Evolutionary conservation across 202 grass and related monocot genomes (phyloP).

Genomic region (Brachypodium distachyon): DNA sequence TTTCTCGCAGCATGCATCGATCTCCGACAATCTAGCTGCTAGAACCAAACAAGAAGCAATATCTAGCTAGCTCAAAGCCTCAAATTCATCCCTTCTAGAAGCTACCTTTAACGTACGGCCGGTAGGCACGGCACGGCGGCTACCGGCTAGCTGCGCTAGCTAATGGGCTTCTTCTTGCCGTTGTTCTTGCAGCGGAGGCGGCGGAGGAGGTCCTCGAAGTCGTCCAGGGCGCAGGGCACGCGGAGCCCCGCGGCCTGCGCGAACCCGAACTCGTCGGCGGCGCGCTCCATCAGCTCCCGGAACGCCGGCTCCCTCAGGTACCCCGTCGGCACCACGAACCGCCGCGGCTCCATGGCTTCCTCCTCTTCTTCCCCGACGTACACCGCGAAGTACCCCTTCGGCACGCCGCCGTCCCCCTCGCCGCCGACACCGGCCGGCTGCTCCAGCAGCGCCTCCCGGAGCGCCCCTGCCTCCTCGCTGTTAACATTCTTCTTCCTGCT

Average conservation of each 20-base stretch:
- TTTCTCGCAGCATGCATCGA: too few species aligned
- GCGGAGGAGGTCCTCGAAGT: slow-evolving; percentile 44
- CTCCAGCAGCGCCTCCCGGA: slow-evolving; percentile 36
- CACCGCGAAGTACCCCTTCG: slow-evolving; percentile 68
- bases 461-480: not conserved
- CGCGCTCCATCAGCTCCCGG: slow-evolving; percentile 65
- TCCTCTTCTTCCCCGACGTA: slow-evolving; percentile 58
- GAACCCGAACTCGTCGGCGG: slow-evolving; percentile 74
- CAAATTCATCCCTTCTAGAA: not conserved
- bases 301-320: slow-evolving; percentile 55
- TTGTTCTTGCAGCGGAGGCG: slow-evolving; percentile 17
- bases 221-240: slow-evolving; percentile 61
- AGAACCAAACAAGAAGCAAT: not conserved
- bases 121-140: not conserved
- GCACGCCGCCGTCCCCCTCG: slow-evolving; percentile 29
- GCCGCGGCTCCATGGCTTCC: slow-evolving; percentile 42
- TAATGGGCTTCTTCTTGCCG: slow-evolving; percentile 1
- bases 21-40: not conserved
- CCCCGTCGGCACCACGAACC: slow-evolving; percentile 57
- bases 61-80: not conserved
- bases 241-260: slow-evolving; percentile 43
- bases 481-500: not conserved
- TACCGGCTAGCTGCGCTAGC: not conserved
- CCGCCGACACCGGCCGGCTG: not conserved
- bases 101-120: too few species aligned